Evolutionary conservation across 306 rosid genomes (phyloP).

Genomic region (Boehmeria nivea): DNA sequence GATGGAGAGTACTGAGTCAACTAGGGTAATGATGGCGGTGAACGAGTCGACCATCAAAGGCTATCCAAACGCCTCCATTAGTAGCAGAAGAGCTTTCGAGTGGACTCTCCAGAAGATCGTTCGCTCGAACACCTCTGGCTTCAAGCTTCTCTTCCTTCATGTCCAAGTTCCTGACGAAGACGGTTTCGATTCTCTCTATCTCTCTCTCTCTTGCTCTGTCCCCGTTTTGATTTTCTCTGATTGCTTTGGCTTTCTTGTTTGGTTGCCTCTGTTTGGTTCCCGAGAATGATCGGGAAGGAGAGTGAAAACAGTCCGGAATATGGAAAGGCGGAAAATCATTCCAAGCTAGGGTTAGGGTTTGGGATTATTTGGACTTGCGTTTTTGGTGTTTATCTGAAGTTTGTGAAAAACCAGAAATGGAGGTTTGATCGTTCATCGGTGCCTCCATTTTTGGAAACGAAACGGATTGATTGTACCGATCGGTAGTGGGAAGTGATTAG

Average conservation of each 20-base stretch:
- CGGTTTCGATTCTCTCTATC: slow-evolving; percentile 38
- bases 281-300: slow-evolving; percentile 7
- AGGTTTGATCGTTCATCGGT: background rate
- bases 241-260: background rate
- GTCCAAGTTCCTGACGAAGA: slow-evolving; percentile 94
- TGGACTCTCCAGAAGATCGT: slow-evolving; percentile 84
- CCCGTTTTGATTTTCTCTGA: background rate
- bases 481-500: background rate
- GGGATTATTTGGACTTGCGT: background rate
- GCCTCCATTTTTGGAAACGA: background rate
- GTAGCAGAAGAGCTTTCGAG: slow-evolving; percentile 84
- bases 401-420: background rate
- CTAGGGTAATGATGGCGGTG: slow-evolving; percentile 77
- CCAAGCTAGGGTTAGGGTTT: background rate
- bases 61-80: slow-evolving; percentile 78
- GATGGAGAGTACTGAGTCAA: slow-evolving; percentile 30
- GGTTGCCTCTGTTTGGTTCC: slow-evolving; percentile 18
- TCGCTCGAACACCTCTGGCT: slow-evolving; percentile 53
- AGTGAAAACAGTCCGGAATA: background rate
- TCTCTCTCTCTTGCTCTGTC: slow-evolving; percentile 17
- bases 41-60: slow-evolving; percentile 88
- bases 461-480: background rate
- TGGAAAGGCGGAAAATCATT: background rate
- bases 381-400: background rate
- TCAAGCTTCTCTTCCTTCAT: slow-evolving; percentile 74